phyloP scores from a whole-genome alignment of 768 basidiomycete genomes.

The Leucocoprinus birnbaumii region DNA sequence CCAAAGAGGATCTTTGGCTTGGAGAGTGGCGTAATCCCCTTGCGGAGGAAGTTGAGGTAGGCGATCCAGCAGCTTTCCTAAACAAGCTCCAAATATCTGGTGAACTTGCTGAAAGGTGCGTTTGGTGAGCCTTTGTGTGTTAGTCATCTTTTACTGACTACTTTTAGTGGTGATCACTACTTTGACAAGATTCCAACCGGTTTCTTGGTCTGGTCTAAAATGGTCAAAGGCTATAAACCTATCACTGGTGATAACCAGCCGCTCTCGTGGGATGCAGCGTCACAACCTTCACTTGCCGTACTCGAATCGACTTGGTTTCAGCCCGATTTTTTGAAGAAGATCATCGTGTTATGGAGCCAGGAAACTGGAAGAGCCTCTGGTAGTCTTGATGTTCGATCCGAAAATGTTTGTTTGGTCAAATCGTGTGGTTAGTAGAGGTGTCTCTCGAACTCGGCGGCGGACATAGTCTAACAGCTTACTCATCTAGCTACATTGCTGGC shows the following conservation, averaged over 20 bases:
- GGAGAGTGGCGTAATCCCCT: conserved; percentile 71
- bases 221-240: conserved; percentile 57
- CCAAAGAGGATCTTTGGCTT: conserved; percentile 66
- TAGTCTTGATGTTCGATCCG: conserved; percentile 53
- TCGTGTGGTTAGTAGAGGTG: conserved; percentile 32
- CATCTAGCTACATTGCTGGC: conserved; percentile 65
- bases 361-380: conserved; percentile 63
- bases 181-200: conserved; percentile 78
- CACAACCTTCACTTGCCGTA: conserved; percentile 46
- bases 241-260: conserved; percentile 32
- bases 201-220: conserved; percentile 71
- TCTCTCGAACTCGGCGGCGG: background rate
- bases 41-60: conserved; percentile 39
- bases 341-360: conserved; percentile 73
- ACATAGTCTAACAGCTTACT: background rate
- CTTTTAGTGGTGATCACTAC: conserved; percentile 39
- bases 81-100: conserved; percentile 38
- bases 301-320: conserved; percentile 45
- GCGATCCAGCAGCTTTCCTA: conserved; percentile 49
- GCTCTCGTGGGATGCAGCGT: conserved; percentile 52
- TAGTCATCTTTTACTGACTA: conserved; percentile 12
- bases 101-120: conserved; percentile 27
- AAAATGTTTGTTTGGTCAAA: conserved; percentile 41
- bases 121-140: background rate
- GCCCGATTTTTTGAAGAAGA: conserved; percentile 56